Base-by-base conservation (phyloP, 345 rosid species). In the Corchorus olitorius region DNA sequence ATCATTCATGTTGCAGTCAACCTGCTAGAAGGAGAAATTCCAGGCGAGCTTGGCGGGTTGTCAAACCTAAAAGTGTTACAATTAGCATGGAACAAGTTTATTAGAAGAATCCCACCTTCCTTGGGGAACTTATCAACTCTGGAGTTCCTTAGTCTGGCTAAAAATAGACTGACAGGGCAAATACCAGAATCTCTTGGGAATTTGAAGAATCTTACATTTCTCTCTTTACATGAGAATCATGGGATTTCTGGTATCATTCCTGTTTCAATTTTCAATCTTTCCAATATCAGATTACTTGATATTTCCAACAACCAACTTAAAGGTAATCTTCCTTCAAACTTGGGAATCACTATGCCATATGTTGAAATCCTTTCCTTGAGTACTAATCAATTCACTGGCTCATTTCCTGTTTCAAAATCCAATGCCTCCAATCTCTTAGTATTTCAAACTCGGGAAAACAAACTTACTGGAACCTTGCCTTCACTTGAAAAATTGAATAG, bases 121-220 rank as follows among this genome's bases (percentile, higher is more conserved):
- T 12, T 77, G 6, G 78, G 81, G 15, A 81, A 81, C 64, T 56
- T 81, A 3, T 61, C 84, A 0, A 49, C 70, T 5, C 34, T 81
- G 39, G 5, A 20, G 14, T 0, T 5, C 1, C 19, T 81, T 2
- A 43, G 7, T 41, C 12, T 81, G 1, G 17, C n/a, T 1, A 0
- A 0, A 0, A 81, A 81, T 65, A 0, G 17, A 3, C 27, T 81
- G 3, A 58, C 12, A 0, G 84, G 84, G 1, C 15, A 0, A 1
- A n/a, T 81, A 27, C 84, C 84, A 1, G 50, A 54, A 16, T 27
- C 58, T 1, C 45, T 81, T 3, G 84, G 81, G 6, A 58, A 27
- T 14, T 33, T 78, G 41, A 65, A 2, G 11, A 68, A 56, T 13
- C 69, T 83, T 17, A 1, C 2, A 2, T 1, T 39, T 39, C 2